These are phyloP conservation scores for Cenchrus purpureus DNA, from an alignment of 176 grass and related monocot species.

Conservation along the genomic window DNA sequence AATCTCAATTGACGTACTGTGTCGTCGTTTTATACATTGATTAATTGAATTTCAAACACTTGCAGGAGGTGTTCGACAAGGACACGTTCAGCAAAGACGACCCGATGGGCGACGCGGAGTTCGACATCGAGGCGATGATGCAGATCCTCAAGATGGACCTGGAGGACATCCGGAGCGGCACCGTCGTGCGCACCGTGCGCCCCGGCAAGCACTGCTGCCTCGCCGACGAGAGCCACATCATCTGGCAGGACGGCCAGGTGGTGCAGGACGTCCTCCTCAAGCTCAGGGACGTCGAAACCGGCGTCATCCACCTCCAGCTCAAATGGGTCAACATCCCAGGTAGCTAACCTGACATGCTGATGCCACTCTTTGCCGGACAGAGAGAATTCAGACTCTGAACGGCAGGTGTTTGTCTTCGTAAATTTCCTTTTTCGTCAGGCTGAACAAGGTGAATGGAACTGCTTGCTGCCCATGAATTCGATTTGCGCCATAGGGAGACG, in stretches of 20 bases:
- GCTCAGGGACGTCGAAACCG: slow-evolving; percentile 51
- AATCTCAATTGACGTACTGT: too few species aligned
- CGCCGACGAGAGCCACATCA: slow-evolving; percentile 67
- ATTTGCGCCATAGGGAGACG: neutral
- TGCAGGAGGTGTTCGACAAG: slow-evolving; percentile 75
- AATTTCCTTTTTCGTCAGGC: slow-evolving; percentile 16
- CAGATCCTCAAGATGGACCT: slow-evolving; percentile 57
- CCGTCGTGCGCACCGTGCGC: slow-evolving; percentile 51
- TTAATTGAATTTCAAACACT: neutral
- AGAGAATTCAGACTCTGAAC: neutral
- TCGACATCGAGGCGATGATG: slow-evolving; percentile 58
- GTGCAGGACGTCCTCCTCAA: slow-evolving; percentile 65
- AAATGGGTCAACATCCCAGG: slow-evolving; percentile 58
- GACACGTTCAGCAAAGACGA: slow-evolving; percentile 74
- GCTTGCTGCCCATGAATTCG: too few species aligned
- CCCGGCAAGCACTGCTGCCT: slow-evolving; percentile 56
- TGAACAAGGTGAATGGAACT: slow-evolving; percentile 9
- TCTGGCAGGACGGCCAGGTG: slow-evolving; percentile 54
- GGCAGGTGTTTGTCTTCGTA: too few species aligned
- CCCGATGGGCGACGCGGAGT: slow-evolving; percentile 75
- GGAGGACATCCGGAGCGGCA: slow-evolving; percentile 53
- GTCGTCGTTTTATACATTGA: too few species aligned
- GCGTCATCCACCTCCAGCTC: slow-evolving; percentile 64
- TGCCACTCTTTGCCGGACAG: too few species aligned
- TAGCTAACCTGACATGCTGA: neutral